Conservation (phyloP, 495 filamentous ascomycete genomes). For the Letharia columbiana region DNA sequence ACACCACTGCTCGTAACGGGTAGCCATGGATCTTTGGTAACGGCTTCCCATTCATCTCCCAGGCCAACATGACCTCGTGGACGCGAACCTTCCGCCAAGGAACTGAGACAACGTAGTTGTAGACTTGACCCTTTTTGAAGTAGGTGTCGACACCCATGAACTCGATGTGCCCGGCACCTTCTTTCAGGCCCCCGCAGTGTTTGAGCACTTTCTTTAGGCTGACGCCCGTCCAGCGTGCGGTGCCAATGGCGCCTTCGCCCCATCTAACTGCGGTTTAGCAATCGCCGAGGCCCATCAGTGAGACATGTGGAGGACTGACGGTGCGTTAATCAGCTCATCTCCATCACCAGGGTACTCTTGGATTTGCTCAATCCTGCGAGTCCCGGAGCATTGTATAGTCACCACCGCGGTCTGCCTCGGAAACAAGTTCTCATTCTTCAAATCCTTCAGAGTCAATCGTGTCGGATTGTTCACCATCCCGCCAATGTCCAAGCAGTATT, state of each 20-base stretch:
- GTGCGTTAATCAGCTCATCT: slow-evolving; percentile 55
- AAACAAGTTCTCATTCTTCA: slow-evolving; percentile 44
- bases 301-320: slow-evolving; percentile 20
- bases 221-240: slow-evolving; percentile 49
- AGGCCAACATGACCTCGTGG: slow-evolving; percentile 51
- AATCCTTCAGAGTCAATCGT: slow-evolving; percentile 42
- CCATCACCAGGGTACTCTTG: slow-evolving; percentile 50
- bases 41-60: slow-evolving; percentile 54
- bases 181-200: slow-evolving; percentile 45
- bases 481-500: slow-evolving; percentile 41
- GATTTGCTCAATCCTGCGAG: slow-evolving; percentile 54
- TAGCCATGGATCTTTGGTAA: slow-evolving; percentile 50
- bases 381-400: slow-evolving; percentile 54
- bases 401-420: slow-evolving; percentile 42
- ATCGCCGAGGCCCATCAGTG: not conserved
- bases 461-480: slow-evolving; percentile 47
- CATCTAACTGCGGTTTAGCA: slow-evolving; percentile 24
- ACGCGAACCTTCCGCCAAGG: slow-evolving; percentile 48
- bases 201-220: slow-evolving; percentile 55
- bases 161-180: slow-evolving; percentile 46
- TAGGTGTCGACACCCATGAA: slow-evolving; percentile 54
- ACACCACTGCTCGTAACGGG: slow-evolving; percentile 47
- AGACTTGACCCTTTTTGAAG: slow-evolving; percentile 48
- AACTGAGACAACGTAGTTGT: slow-evolving; percentile 50
- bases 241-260: slow-evolving; percentile 55